These are phyloP conservation scores for Penicillium chermesinum DNA, from an alignment of 495 filamentous ascomycete species.

Conservation along the genomic window DNA sequence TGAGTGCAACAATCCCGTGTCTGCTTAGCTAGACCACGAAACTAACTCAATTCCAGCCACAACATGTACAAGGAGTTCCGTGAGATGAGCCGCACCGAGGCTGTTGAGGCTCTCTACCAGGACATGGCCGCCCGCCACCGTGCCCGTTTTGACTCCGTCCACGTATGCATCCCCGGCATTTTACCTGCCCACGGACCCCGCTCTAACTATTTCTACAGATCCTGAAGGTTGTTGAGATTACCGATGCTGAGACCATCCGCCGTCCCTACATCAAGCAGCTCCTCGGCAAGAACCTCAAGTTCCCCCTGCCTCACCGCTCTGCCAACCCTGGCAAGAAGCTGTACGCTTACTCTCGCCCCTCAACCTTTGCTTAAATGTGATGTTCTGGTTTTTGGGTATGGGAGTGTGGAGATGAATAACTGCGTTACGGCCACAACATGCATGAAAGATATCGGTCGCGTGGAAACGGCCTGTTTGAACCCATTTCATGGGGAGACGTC, in stretches of 20 bases:
- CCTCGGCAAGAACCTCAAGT: slow-evolving; percentile 87
- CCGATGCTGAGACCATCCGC: slow-evolving; percentile 87
- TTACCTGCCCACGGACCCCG: neutral
- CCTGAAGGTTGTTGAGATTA: slow-evolving; percentile 94
- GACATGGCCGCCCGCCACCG: slow-evolving; percentile 99
- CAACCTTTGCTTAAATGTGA: slow-evolving; percentile 69
- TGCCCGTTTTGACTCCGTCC: slow-evolving; percentile 93
- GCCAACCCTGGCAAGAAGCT: slow-evolving; percentile 80
- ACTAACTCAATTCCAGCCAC: slow-evolving; percentile 46
- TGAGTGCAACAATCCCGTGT: neutral
- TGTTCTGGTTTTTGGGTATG: slow-evolving; percentile 32
- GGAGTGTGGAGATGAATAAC: slow-evolving; percentile 46
- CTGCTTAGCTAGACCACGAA: neutral
- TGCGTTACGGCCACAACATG: slow-evolving; percentile 47
- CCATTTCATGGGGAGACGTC: slow-evolving; percentile 37
- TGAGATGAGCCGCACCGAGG: slow-evolving; percentile 90
- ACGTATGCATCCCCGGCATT: slow-evolving; percentile 54
- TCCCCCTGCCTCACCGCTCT: slow-evolving; percentile 96
- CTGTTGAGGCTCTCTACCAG: slow-evolving; percentile 95
- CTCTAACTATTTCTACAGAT: slow-evolving; percentile 58
- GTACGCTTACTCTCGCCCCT: slow-evolving; percentile 84
- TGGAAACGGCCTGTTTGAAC: slow-evolving; percentile 39
- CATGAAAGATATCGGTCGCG: slow-evolving; percentile 41
- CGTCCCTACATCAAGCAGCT: slow-evolving; percentile 99
- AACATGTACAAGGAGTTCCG: slow-evolving; percentile 99